These are phyloP conservation scores for Venturia asperata DNA, from an alignment of 2,329 filamentous ascomycete species.

Conservation along the genomic window DNA sequence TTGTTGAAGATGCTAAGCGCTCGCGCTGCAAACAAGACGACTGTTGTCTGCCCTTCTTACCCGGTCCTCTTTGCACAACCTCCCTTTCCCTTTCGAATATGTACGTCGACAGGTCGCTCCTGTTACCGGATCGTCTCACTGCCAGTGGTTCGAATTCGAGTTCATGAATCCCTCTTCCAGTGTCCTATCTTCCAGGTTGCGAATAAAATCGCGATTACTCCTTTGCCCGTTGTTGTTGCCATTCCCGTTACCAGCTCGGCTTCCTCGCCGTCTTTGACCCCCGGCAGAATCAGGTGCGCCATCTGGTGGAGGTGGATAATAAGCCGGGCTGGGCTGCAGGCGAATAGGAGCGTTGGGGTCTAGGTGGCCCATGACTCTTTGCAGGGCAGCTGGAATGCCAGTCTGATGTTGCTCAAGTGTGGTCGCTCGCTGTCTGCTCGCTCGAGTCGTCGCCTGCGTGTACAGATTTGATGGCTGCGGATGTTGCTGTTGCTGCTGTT, in stretches of 20 bases:
- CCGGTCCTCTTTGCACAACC: not conserved
- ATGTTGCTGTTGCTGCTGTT: constrained; percentile 36
- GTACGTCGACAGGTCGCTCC: not conserved
- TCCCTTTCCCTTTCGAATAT: not conserved
- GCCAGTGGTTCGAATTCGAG: constrained; percentile 64
- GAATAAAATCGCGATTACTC: constrained; percentile 72
- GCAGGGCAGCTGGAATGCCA: constrained; percentile 85
- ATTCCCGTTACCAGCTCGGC: constrained; percentile 54
- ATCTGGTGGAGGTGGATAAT: constrained; percentile 89
- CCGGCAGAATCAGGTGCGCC: constrained; percentile 62
- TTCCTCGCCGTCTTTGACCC: constrained; percentile 67
- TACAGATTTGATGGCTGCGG: constrained; percentile 47
- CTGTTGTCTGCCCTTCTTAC: not conserved
- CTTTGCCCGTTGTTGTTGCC: constrained; percentile 48
- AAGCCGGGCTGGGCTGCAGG: constrained; percentile 89
- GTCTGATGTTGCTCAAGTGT: constrained; percentile 95
- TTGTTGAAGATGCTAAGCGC: not conserved
- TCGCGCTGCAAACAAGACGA: not conserved
- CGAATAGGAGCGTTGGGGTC: constrained; percentile 92
- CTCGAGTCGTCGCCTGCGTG: constrained; percentile 67
- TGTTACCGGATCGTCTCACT: constrained; percentile 35
- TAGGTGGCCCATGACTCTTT: constrained; percentile 90
- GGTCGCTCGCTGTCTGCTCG: constrained; percentile 78
- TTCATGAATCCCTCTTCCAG: constrained; percentile 86
- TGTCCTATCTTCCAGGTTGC: constrained; percentile 88